Evolutionary conservation across 108 stramenopile species (phyloP).

Genomic region (Cyclotella cryptica): DNA sequence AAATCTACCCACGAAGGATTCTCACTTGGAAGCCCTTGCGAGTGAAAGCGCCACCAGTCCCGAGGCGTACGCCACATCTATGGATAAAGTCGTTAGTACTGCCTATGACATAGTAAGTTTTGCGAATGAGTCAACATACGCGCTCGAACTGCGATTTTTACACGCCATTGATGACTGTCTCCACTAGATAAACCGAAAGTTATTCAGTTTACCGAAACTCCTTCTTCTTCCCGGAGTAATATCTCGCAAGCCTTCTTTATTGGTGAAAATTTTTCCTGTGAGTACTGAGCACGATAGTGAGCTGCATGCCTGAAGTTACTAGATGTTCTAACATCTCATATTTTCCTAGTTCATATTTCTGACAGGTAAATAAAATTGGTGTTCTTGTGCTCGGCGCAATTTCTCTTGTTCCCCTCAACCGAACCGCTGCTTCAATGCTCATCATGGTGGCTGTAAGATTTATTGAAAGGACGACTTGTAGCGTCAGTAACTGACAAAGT

Average conservation of each 20-base stretch:
- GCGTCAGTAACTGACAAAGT: conserved; percentile 74
- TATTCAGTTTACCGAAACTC: conserved; percentile 87
- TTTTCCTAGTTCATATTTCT: conserved; percentile 63
- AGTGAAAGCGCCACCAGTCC: conserved; percentile 73
- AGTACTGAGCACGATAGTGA: not conserved
- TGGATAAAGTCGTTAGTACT: conserved; percentile 78
- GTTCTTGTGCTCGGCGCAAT: not conserved
- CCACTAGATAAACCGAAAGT: conserved; percentile 75
- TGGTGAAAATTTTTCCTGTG: conserved; percentile 79
- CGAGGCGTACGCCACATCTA: conserved; percentile 71
- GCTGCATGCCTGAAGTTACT: not conserved
- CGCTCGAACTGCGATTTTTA: not conserved
- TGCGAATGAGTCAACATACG: not conserved
- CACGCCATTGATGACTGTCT: conserved; percentile 53
- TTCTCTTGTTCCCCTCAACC: not conserved
- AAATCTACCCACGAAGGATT: conserved; percentile 36
- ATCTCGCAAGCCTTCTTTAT: conserved; percentile 68
- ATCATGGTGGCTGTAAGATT: conserved; percentile 34
- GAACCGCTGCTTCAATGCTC: not conserved
- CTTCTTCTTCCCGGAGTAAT: conserved; percentile 83
- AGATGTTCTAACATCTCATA: conserved; percentile 2
- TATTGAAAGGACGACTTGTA: conserved; percentile 72
- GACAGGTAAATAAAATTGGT: conserved; percentile 19
- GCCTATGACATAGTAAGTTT: conserved; percentile 24
- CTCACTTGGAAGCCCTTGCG: conserved; percentile 75